phyloP scores from a whole-genome alignment of 331 rosid genomes.

The Erythrophleum ivorense region DNA sequence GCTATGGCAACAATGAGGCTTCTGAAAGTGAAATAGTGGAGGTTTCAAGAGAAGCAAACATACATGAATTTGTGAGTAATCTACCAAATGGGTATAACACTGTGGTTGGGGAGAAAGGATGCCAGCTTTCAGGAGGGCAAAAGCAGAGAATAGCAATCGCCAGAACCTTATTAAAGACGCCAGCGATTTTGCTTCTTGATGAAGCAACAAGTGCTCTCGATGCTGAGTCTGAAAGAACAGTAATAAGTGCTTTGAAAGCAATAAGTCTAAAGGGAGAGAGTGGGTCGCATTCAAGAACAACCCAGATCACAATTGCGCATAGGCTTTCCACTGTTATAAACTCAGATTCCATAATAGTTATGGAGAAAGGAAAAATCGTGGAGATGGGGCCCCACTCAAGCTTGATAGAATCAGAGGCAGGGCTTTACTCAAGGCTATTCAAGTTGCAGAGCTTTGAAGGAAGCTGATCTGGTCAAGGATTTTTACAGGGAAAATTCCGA shows the following conservation, averaged over 20 bases:
- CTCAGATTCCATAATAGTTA: constrained; percentile 75
- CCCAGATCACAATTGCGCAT: constrained; percentile 86
- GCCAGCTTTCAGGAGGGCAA: constrained; percentile 96
- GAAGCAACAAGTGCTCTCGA: constrained; percentile 98
- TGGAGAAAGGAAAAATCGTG: constrained; percentile 78
- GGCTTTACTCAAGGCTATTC: constrained; percentile 75
- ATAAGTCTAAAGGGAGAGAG: constrained; percentile 49
- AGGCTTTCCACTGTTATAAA: constrained; percentile 79
- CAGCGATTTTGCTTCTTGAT: constrained; percentile 77
- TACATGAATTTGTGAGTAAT: constrained; percentile 75
- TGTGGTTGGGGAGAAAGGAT: constrained; percentile 83
- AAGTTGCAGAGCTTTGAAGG: constrained; percentile 64
- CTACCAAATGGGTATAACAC: constrained; percentile 82
- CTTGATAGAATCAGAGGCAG: constrained; percentile 58
- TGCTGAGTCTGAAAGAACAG: constrained; percentile 81
- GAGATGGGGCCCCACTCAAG: constrained; percentile 80
- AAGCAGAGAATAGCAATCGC: constrained; percentile 94
- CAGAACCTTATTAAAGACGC: constrained; percentile 80
- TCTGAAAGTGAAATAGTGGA: constrained; percentile 79
- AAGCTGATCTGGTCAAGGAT: constrained; percentile 37
- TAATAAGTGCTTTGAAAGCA: constrained; percentile 68
- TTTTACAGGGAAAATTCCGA: too few species aligned
- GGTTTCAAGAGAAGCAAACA: constrained; percentile 75
- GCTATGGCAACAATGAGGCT: constrained; percentile 68
- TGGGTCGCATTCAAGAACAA: constrained; percentile 55